phyloP scores from a whole-genome alignment of 345 rosid genomes.

The Cochlearia excelsa region DNA sequence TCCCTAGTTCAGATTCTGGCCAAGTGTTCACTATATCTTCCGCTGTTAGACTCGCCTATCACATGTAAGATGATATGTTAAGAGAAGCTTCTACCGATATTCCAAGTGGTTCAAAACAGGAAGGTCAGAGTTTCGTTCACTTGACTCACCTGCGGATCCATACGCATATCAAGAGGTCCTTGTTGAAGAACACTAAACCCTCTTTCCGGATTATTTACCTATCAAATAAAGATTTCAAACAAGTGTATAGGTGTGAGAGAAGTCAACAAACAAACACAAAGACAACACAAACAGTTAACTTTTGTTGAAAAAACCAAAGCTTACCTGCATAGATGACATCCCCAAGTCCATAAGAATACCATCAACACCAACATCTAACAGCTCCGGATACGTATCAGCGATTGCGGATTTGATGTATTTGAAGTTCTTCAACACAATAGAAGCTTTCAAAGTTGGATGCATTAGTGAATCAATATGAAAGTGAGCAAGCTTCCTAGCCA shows the following conservation, averaged over 20 bases:
- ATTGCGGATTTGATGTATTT: slow-evolving; percentile 52
- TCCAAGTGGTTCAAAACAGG: slow-evolving; percentile 11
- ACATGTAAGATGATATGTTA: slow-evolving; percentile 37
- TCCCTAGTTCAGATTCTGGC: slow-evolving; percentile 78
- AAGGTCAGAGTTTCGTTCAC: background rate
- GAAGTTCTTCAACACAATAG: slow-evolving; percentile 55
- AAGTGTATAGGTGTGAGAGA: background rate
- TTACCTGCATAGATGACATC: slow-evolving; percentile 98
- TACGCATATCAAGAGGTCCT: slow-evolving; percentile 98
- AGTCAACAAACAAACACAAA: slow-evolving; percentile 1
- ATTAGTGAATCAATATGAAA: slow-evolving; percentile 44
- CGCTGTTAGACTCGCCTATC: slow-evolving; percentile 74
- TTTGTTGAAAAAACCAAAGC: background rate
- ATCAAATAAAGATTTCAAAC: slow-evolving; percentile 8
- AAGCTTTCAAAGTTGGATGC: slow-evolving; percentile 48
- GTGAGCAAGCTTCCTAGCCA: slow-evolving; percentile 59
- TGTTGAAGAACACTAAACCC: slow-evolving; percentile 79
- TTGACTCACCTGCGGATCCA: slow-evolving; percentile 80
- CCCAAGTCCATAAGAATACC: slow-evolving; percentile 95
- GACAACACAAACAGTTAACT: background rate
- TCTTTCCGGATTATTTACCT: slow-evolving; percentile 86
- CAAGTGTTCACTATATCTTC: slow-evolving; percentile 80
- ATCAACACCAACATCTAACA: slow-evolving; percentile 58
- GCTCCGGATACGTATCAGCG: slow-evolving; percentile 41
- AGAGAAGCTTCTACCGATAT: slow-evolving; percentile 10